Percentiles rank a stretch among this genome's conserved stretches.
Evolutionary conservation across 805 yeast genomes (phyloP).

Genomic region (Cyberlindnera suaveolens): DNA sequence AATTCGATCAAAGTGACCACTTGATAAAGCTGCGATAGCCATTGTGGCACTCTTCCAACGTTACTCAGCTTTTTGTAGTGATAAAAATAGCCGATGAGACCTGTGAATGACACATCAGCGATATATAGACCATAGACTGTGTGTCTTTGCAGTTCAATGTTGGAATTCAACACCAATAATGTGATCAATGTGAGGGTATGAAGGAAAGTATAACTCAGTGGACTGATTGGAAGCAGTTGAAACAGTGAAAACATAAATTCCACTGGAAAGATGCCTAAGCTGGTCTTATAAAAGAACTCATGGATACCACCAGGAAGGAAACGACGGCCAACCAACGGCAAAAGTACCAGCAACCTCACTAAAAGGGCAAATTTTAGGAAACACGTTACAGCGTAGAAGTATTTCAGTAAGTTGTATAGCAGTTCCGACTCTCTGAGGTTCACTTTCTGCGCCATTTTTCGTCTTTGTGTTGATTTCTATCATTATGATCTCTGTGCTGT

Average conservation of each 20-base stretch:
- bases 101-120: conserved; percentile 4
- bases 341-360: conserved; percentile 42
- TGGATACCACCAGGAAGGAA: conserved; percentile 71
- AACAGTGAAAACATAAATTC: conserved; percentile 8
- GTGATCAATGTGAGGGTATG: conserved; percentile 4
- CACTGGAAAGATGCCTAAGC: not conserved
- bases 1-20: conserved; percentile 7
- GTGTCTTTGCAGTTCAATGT: conserved; percentile 11
- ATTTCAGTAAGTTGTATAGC: conserved; percentile 7
- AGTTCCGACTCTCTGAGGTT: conserved; percentile 11
- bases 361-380: conserved; percentile 24
- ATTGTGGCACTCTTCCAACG: conserved; percentile 8
- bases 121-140: conserved; percentile 10
- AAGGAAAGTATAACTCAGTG: conserved; percentile 2
- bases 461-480: not conserved
- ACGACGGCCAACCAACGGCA: conserved; percentile 58
- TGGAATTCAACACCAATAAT: conserved; percentile 1
- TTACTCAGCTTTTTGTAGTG: conserved; percentile 13
- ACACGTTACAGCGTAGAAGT: conserved; percentile 3
- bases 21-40: conserved; percentile 2
- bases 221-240: conserved; percentile 9
- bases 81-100: conserved; percentile 12
- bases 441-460: conserved; percentile 23
- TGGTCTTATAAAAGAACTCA: conserved; percentile 39
- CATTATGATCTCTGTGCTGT: not conserved